Evolutionary conservation across 352 stramenopile genomes (phyloP).

Genomic region (Phytophthora brassicae): DNA sequence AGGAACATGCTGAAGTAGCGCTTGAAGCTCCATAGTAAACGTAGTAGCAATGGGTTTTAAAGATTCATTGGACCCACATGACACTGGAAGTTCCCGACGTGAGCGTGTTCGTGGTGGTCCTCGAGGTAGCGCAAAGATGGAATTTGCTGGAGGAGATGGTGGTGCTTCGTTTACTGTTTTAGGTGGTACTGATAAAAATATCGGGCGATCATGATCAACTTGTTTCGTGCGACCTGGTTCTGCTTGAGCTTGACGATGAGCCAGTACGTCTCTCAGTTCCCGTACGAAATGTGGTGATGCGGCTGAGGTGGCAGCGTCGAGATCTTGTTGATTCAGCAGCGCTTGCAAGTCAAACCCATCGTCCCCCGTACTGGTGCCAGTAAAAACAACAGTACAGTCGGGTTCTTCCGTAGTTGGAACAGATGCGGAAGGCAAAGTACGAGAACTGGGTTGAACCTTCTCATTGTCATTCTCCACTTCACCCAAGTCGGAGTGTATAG

Average conservation of each 20-base stretch:
- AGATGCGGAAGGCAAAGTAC: neutral
- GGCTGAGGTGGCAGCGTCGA: conserved; percentile 2
- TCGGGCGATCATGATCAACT: conserved; percentile 39
- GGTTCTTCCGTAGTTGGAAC: conserved; percentile 14
- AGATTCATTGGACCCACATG: neutral
- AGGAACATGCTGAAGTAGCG: conserved; percentile 24
- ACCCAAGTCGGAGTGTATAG: neutral
- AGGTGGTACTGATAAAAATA: neutral
- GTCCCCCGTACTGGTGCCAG: conserved; percentile 72
- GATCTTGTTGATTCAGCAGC: conserved; percentile 40
- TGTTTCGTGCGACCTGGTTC: conserved; percentile 39
- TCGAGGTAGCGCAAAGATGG: conserved; percentile 22
- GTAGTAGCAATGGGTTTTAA: neutral
- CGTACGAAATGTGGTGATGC: conserved; percentile 43
- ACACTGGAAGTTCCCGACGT: conserved; percentile 3
- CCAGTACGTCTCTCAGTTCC: conserved; percentile 60
- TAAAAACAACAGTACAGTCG: conserved; percentile 60
- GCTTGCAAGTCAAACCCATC: conserved; percentile 59
- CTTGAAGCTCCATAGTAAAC: conserved; percentile 21
- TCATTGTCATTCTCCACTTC: neutral
- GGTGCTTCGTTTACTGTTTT: neutral
- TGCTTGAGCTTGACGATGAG: conserved; percentile 37
- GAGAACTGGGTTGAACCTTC: neutral
- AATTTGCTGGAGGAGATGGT: conserved; percentile 6
- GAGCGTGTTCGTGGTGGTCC: conserved; percentile 12